Base-by-base conservation (phyloP, 2,329 filamentous ascomycete species). In the Aspergillus thermomutatus region DNA sequence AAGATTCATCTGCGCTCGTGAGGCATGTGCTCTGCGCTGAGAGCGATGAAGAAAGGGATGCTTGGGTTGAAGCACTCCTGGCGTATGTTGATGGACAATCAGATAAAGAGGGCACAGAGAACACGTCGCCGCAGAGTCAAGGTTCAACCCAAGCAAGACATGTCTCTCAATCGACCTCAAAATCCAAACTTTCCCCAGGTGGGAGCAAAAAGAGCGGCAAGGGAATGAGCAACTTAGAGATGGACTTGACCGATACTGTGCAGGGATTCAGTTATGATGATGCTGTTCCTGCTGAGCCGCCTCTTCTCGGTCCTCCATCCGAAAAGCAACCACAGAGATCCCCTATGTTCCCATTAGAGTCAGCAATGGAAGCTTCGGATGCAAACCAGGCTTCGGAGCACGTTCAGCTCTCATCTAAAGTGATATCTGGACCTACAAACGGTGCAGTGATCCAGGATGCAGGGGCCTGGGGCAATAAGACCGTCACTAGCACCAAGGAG, bases 11-110 rank as follows among this genome's bases (percentile, higher is more conserved):
- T 23, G 92, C 89, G 64, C 83, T 93, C 53, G 91, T 97, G 25
- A 90, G 93, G 62, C 94, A 99, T 72, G 92, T 99, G 0, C 80
- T 99, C 19, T 99, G 94, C 72, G 93, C 94, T 0, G 94, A 99
- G 74, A 97, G 90, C 67, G 94, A 99, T 66, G 83, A 82, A 57
- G 94, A 99, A 77, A 87, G 94, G 58, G 94, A 99, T 74, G 82
- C 88, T 47, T 99, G 94, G 94, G 93, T 99, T 1, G 90, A 95
- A 56, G 88, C 90, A 23, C 79, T 99, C 43, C 79, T 97, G 58
- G 88, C 91, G 64, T 96, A 95, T 80, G 92, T 96, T 43, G 91
- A 97, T 66, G 63, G 56, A 11, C 61, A 64, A 27, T 70, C 71
- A 4, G 72, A 72, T 31, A 69, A 66, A 37, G 72, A 74, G 48